A percentile compares a stretch with the other conserved stretches of the same genome.
phyloP scores from a whole-genome alignment of 2,329 filamentous ascomycete species.

The Stemphylium beticola region DNA sequence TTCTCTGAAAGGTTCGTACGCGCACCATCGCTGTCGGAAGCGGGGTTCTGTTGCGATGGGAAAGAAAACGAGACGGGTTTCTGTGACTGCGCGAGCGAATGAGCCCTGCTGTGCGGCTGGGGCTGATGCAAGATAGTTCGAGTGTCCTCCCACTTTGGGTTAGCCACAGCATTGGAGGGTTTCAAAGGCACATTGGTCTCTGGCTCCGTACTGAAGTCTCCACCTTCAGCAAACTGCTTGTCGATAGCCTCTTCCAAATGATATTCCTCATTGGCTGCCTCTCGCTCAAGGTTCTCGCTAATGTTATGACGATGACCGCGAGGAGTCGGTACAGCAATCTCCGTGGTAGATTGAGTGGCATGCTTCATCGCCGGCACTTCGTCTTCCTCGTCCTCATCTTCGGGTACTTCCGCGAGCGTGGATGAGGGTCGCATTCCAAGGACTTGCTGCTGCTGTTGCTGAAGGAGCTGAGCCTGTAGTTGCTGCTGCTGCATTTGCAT shows the following conservation, averaged over 20 bases:
- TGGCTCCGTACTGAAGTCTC: conserved; percentile 66
- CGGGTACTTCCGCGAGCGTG: conserved; percentile 72
- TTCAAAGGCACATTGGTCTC: conserved; percentile 37
- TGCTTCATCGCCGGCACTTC: conserved; percentile 48
- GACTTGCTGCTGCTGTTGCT: conserved; percentile 55
- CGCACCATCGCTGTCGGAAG: conserved; percentile 49
- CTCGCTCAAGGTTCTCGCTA: conserved; percentile 78
- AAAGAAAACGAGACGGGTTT: conserved; percentile 42
- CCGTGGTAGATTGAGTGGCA: conserved; percentile 50
- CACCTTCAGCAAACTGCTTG: conserved; percentile 78
- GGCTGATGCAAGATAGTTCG: conserved; percentile 68
- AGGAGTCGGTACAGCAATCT: conserved; percentile 67
- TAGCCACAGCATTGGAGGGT: conserved; percentile 33
- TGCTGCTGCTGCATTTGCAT: conserved; percentile 59
- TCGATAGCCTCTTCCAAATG: conserved; percentile 81
- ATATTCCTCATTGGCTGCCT: conserved; percentile 85
- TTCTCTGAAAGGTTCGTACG: conserved; percentile 49
- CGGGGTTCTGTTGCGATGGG: conserved; percentile 38
- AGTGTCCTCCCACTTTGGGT: conserved; percentile 43
- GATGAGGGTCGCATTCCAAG: conserved; percentile 55
- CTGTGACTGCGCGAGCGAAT: conserved; percentile 72
- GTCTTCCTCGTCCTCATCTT: conserved; percentile 70
- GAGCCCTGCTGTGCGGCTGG: conserved; percentile 74
- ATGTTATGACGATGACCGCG: conserved; percentile 72
- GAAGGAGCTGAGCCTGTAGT: conserved; percentile 59